phyloP scores from a whole-genome alignment of 2,329 filamentous ascomycete genomes.

The Alternaria ventricosa region DNA sequence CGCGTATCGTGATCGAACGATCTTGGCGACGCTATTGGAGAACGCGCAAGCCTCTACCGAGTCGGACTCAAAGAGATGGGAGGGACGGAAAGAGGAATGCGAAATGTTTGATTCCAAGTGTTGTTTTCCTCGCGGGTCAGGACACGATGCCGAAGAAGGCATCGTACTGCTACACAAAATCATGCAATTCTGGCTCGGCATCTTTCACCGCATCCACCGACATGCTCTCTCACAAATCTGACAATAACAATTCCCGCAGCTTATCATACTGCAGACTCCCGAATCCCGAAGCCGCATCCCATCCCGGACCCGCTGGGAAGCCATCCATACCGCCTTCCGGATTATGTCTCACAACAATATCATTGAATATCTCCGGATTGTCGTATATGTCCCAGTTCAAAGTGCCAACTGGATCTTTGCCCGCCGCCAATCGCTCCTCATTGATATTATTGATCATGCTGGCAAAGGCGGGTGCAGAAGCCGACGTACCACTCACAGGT shows the following conservation, averaged over 20 bases:
- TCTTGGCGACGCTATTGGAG: neutral
- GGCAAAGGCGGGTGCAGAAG: conserved; percentile 64
- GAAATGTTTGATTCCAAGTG: neutral
- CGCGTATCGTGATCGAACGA: neutral
- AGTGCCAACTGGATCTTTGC: conserved; percentile 60
- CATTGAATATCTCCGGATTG: conserved; percentile 50
- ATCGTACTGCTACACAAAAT: neutral
- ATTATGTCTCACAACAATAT: conserved; percentile 46
- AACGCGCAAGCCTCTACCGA: neutral
- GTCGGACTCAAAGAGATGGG: neutral
- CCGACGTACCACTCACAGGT: conserved; percentile 57
- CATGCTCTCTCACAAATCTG: neutral
- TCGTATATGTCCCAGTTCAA: conserved; percentile 65
- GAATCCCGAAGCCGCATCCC: conserved; percentile 38
- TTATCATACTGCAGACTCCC: conserved; percentile 24
- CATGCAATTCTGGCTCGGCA: neutral
- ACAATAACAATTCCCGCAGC: conserved; percentile 23
- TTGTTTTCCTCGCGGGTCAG: too few species aligned
- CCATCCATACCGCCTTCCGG: conserved; percentile 43
- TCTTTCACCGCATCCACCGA: neutral
- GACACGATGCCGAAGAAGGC: neutral
- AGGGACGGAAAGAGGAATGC: neutral
- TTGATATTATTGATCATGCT: conserved; percentile 66
- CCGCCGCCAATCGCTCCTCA: conserved; percentile 59
- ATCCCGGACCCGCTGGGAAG: conserved; percentile 32